Evolutionary conservation across 345 rosid genomes (phyloP).

Genomic region (Gossypium rotundifolium): DNA sequence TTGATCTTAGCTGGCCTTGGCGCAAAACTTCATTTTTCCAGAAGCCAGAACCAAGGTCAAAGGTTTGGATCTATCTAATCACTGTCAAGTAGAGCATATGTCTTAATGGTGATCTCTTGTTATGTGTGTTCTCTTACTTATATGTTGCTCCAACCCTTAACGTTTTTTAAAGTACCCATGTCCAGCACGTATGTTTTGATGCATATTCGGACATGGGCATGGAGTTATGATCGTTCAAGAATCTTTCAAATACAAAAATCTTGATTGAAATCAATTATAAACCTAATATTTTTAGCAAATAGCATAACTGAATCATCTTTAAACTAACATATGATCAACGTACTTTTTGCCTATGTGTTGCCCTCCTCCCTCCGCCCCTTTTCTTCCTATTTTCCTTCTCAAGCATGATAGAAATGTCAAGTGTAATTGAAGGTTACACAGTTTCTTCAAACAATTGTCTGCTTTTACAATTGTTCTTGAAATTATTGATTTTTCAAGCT

Average conservation of each 20-base stretch:
- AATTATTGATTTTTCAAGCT: neutral
- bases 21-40: slow-evolving; percentile 59
- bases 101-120: neutral
- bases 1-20: slow-evolving; percentile 98
- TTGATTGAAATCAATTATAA: neutral
- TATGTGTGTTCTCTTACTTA: neutral
- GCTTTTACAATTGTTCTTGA: slow-evolving; percentile 1
- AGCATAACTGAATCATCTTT: neutral
- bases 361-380: no score
- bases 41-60: slow-evolving; percentile 59
- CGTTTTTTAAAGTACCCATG: neutral
- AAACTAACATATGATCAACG: neutral
- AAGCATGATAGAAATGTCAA: neutral
- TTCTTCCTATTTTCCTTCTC: neutral
- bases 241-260: neutral
- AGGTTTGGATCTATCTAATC: slow-evolving; percentile 43
- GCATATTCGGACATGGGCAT: neutral
- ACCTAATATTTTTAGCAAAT: neutral
- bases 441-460: neutral
- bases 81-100: neutral
- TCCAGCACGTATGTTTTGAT: neutral
- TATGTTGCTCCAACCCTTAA: neutral
- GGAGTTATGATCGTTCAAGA: neutral
- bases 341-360: neutral
- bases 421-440: neutral